Base-by-base conservation (phyloP, 2,329 filamentous ascomycete genomes). In the Pyrenophora seminiperda region DNA sequence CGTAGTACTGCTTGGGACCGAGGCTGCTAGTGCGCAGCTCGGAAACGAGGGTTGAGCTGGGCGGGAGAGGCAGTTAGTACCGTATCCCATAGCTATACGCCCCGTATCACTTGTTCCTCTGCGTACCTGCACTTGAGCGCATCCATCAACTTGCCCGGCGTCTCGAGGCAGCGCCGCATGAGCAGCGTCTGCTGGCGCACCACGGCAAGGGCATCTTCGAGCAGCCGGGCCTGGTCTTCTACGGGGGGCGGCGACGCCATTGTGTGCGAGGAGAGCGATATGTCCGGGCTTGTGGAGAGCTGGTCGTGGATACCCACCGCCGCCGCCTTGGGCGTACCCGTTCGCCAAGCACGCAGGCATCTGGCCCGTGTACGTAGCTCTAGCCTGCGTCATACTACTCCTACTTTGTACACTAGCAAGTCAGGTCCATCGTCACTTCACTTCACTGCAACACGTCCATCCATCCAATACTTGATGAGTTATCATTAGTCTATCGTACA, bases 1-100 rank as follows among this genome's bases (percentile, higher is more conserved):
- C 95, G 76, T 99, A 99, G 80, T 99, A 99, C 76, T 99, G 94
- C 76, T 99, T 99, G 27, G 94, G 94, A n/a, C 94, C 91, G 42
- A 99, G 83, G 67, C 90, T 97, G 74, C 92, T 96, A 4, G 94
- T 99, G 65, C 94, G 91, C 66, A 99, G 84, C 76, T 99, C 94
- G n/a, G 94, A 97, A 54, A 99, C 93, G 58, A 99, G 84, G 15
- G 94, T 99, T 33, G 94, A 99, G 77, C 94, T 97, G 70, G 56
- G 58, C 42, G 42, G 36, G 27, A 18, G 50, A 17, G 7, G 7
- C 18, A 27, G 33, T 59, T 43, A 53, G 51, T 17, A 57, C 11
- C 29, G 15, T 27, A 27, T 18, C 14, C 19, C 19, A 33, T 11
- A 11, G 29, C 32, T 41, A 33, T 14, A 19, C 17, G 6, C 13